Evolutionary conservation across 2,329 filamentous ascomycete species (phyloP).

Genomic region (Neurospora crassa): DNA sequence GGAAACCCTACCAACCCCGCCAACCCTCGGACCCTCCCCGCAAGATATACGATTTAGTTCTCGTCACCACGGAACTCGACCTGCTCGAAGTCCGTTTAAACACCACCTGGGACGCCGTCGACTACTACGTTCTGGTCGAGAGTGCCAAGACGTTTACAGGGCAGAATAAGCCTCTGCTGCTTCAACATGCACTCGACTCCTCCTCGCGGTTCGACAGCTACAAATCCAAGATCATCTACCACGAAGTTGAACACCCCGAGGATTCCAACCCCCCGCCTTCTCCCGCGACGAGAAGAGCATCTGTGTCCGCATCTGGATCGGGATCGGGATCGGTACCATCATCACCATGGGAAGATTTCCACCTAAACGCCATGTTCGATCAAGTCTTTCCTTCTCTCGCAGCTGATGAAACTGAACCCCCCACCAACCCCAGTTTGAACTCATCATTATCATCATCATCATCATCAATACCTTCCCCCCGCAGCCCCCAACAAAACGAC

Average conservation of each 20-base stretch:
- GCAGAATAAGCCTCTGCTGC: slow-evolving; percentile 41
- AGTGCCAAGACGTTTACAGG: slow-evolving; percentile 48
- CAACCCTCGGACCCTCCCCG: slow-evolving; percentile 22
- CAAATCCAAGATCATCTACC: slow-evolving; percentile 52
- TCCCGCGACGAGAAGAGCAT: no score
- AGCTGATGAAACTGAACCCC: slow-evolving; percentile 16
- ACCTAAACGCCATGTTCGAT: slow-evolving; percentile 47
- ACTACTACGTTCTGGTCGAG: slow-evolving; percentile 58
- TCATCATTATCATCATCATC: not conserved
- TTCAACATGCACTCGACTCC: slow-evolving; percentile 28
- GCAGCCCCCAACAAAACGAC: slow-evolving; percentile 36
- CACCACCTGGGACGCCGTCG: slow-evolving; percentile 46
- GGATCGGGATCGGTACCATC: not conserved
- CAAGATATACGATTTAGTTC: slow-evolving; percentile 52
- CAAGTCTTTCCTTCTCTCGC: slow-evolving; percentile 43
- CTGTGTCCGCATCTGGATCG: not conserved
- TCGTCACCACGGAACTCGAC: slow-evolving; percentile 55
- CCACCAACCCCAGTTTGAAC: not conserved
- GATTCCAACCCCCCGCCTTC: slow-evolving; percentile 30
- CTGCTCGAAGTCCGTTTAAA: slow-evolving; percentile 56
- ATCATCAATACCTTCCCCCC: slow-evolving; percentile 1
- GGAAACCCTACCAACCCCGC: slow-evolving; percentile 23
- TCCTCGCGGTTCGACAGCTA: slow-evolving; percentile 42
- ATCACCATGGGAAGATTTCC: slow-evolving; percentile 37
- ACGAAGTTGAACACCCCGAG: slow-evolving; percentile 37